Conservation (phyloP, 2,329 filamentous ascomycete genomes). For the Bisporella sp. region DNA sequence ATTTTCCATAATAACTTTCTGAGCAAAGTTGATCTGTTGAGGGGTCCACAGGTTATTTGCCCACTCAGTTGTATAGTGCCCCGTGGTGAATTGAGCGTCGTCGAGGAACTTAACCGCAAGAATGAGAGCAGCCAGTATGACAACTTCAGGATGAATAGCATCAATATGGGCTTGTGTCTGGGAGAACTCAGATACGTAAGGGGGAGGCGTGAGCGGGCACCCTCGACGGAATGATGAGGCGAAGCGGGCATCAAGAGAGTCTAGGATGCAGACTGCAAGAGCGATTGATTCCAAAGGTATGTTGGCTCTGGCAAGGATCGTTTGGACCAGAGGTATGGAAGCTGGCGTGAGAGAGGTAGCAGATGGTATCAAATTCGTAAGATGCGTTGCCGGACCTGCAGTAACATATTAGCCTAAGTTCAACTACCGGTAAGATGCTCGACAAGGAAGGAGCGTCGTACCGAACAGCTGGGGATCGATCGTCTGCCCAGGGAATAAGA, state of each 20-base stretch:
- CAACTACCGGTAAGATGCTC: not conserved
- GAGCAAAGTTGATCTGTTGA: conserved; percentile 56
- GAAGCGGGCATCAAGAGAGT: conserved; percentile 56
- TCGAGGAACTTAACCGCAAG: conserved; percentile 61
- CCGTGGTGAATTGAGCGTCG: conserved; percentile 47
- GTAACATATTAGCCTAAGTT: conserved; percentile 2
- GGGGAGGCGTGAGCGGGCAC: conserved; percentile 41
- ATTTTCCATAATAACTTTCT: conserved; percentile 57
- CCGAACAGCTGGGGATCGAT: conserved; percentile 23
- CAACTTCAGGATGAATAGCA: conserved; percentile 53
- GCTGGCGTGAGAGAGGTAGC: conserved; percentile 52
- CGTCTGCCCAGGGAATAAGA: conserved; percentile 17
- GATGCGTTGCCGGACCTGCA: conserved; percentile 56
- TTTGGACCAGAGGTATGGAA: conserved; percentile 52
- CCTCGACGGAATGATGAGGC: conserved; percentile 54
- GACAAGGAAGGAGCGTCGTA: conserved; percentile 13
- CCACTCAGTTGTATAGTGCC: conserved; percentile 47
- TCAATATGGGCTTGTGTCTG: conserved; percentile 45
- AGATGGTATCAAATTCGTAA: conserved; percentile 59
- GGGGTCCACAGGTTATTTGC: conserved; percentile 49
- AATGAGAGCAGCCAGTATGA: conserved; percentile 54
- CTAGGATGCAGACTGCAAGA: conserved; percentile 59
- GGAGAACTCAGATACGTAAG: conserved; percentile 25
- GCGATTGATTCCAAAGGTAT: conserved; percentile 56
- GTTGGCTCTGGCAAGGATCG: conserved; percentile 49